These are phyloP conservation scores for Aegilops longissima DNA, from an alignment of 176 grass and related monocot species.

Conservation along the genomic window DNA sequence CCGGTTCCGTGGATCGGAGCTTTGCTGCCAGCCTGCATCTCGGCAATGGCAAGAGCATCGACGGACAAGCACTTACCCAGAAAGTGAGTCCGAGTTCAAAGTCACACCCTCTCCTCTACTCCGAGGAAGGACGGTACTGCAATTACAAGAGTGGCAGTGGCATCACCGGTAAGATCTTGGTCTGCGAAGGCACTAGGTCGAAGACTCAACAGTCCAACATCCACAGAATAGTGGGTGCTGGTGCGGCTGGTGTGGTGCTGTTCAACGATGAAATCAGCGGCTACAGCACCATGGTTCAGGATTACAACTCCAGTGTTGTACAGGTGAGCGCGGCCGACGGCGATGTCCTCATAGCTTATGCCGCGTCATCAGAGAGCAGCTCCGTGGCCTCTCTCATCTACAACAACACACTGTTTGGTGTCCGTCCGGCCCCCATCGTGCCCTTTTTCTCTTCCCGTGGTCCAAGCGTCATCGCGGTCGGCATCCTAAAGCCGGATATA, in stretches of 20 bases:
- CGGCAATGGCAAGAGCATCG: background rate
- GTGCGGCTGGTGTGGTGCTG: slow-evolving; percentile 18
- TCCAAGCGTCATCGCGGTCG: background rate
- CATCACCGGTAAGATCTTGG: slow-evolving; percentile 15
- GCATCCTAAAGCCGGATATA: background rate
- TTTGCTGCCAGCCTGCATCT: slow-evolving; percentile 13
- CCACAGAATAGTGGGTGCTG: background rate
- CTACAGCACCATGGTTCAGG: background rate
- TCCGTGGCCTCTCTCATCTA: background rate
- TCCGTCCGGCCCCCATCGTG: slow-evolving; percentile 11
- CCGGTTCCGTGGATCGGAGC: background rate
- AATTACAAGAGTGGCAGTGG: background rate
- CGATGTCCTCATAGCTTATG: background rate
- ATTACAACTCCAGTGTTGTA: slow-evolving; percentile 22
- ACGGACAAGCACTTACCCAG: slow-evolving; percentile 18
- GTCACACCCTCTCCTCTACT: slow-evolving; percentile 12
- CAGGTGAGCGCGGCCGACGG: background rate
- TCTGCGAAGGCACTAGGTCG: background rate
- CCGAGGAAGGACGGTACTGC: background rate
- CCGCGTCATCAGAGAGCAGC: background rate
- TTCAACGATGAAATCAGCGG: background rate
- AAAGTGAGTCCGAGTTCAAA: background rate
- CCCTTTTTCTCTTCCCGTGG: slow-evolving; percentile 3
- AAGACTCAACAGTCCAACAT: background rate
- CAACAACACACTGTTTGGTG: slow-evolving; percentile 1